Evolutionary conservation across 257 asterid species (phyloP).

Genomic region (Salvia miltiorrhiza): DNA sequence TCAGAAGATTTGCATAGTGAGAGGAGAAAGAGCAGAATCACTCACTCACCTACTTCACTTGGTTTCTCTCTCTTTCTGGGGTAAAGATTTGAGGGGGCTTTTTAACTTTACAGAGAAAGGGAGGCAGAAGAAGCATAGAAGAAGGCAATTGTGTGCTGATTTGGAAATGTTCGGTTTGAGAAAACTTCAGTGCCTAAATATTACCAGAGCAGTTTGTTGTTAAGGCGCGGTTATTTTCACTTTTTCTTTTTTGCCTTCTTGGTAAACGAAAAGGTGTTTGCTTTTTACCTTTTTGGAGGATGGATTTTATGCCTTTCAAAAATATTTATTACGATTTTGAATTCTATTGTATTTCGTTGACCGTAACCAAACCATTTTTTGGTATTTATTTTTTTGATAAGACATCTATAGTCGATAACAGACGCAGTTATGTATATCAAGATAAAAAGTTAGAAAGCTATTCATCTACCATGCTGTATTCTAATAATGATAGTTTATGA

Average conservation of each 20-base stretch:
- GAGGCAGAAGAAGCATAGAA: constrained; percentile 2
- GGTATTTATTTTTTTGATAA: neutral
- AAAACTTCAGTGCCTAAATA: neutral
- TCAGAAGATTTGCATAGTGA: neutral
- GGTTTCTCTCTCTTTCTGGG: neutral
- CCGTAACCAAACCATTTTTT: neutral
- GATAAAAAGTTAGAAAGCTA: neutral
- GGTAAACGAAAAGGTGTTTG: neutral
- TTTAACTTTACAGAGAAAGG: neutral
- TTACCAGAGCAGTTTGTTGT: neutral
- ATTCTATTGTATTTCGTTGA: neutral
- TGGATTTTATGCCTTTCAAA: neutral
- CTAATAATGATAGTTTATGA: constrained; percentile 5
- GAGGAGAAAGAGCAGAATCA: neutral
- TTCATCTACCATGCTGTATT: neutral
- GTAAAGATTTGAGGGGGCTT: neutral
- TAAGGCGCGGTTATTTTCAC: neutral
- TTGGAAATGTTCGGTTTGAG: constrained; percentile 10
- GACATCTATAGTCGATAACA: neutral
- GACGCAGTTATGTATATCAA: neutral
- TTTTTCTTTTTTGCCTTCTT: neutral
- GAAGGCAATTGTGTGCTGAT: neutral
- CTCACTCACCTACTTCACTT: constrained; percentile 25
- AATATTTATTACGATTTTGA: neutral
- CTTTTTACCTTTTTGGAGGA: neutral